Evolutionary conservation across 192 early-diverging fungal genomes (phyloP).

Genomic region (Powellomyces hirtus): DNA sequence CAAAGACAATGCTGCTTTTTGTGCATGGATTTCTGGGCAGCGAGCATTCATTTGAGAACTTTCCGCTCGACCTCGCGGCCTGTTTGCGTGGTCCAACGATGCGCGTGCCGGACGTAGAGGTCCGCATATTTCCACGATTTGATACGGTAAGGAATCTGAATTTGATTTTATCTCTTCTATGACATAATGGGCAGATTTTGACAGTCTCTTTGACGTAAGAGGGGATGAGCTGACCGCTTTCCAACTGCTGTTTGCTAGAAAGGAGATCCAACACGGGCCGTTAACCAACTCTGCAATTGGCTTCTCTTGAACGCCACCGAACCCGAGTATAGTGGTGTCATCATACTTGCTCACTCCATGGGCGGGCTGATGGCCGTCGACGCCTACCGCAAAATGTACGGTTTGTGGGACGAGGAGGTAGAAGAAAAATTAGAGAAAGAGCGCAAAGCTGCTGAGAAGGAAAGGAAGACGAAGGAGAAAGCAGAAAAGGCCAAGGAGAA

Average conservation of each 20-base stretch:
- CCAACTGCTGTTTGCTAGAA: too few relatives aligned
- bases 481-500: background rate
- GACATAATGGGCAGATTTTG: too few relatives aligned
- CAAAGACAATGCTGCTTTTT: conserved; percentile 45
- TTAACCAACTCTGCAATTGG: conserved; percentile 43
- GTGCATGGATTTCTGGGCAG: conserved; percentile 54
- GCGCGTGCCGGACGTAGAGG: conserved; percentile 24
- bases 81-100: conserved; percentile 3
- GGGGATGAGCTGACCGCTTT: too few relatives aligned
- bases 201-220: too few relatives aligned
- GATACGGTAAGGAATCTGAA: too few relatives aligned
- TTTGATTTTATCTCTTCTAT: too few relatives aligned
- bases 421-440: background rate
- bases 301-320: conserved; percentile 37
- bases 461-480: background rate
- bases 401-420: conserved; percentile 1
- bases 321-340: conserved; percentile 31
- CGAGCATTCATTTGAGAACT: conserved; percentile 42
- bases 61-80: conserved; percentile 38
- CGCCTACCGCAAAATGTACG: conserved; percentile 30
- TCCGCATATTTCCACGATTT: conserved; percentile 39
- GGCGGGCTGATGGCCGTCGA: conserved; percentile 50
- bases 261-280: conserved; percentile 25
- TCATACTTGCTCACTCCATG: conserved; percentile 48
- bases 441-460: background rate